A percentile compares a stretch with the other conserved stretches of the same genome.
phyloP scores from a whole-genome alignment of 305 asterid species.

The Solanum hybrid region DNA sequence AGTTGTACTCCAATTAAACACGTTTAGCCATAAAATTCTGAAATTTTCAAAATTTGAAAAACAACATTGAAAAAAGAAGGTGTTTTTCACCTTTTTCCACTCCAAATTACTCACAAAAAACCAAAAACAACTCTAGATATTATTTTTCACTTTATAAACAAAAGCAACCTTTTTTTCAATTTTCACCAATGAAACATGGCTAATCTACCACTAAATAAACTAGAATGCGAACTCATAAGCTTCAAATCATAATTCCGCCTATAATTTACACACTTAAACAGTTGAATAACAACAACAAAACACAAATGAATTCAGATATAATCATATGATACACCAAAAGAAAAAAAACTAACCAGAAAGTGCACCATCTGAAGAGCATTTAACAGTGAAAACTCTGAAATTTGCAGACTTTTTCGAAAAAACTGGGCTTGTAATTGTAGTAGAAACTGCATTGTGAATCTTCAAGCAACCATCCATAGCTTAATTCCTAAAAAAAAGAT shows the following conservation, averaged over 20 bases:
- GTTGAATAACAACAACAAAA: not conserved
- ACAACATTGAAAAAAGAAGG: not conserved
- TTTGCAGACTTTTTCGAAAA: slow-evolving; percentile 12
- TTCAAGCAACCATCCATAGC: slow-evolving; percentile 35
- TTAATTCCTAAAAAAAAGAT: not conserved
- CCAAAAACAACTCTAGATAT: not conserved
- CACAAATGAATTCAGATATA: not conserved
- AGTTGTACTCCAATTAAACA: not conserved
- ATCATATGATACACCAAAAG: not conserved
- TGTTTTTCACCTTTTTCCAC: not conserved
- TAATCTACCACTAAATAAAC: not conserved
- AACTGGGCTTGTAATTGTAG: not conserved
- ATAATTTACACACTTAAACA: not conserved
- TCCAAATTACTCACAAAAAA: not conserved
- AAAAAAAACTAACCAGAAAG: slow-evolving; percentile 16
- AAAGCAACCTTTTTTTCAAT: not conserved
- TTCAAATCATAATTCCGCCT: not conserved
- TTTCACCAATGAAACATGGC: not conserved
- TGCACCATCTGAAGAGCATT: slow-evolving; percentile 35
- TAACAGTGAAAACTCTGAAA: slow-evolving; percentile 30
- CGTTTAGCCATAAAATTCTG: not conserved
- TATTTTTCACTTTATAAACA: not conserved
- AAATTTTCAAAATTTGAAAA: no score
- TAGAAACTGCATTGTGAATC: slow-evolving; percentile 1
- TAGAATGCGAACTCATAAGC: not conserved